phyloP scores from a whole-genome alignment of 2,329 filamentous ascomycete species.

The Aschersonia sp. region DNA sequence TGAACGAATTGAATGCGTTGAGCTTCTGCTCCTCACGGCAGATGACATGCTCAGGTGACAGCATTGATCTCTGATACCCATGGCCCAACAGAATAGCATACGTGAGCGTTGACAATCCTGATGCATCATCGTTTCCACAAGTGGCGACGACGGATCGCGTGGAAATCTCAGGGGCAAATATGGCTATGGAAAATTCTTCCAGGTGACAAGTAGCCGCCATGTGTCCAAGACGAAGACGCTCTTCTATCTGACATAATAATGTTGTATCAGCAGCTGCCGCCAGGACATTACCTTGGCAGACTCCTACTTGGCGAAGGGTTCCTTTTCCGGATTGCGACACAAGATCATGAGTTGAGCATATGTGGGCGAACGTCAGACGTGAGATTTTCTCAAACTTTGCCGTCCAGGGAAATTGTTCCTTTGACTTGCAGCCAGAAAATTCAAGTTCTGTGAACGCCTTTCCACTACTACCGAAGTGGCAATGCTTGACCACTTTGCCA shows the following conservation, averaged over 20 bases:
- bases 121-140: background rate
- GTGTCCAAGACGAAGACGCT: constrained; percentile 19
- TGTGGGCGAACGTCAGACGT: constrained; percentile 18
- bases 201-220: constrained; percentile 20
- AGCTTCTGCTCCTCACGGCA: background rate
- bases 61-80: constrained; percentile 8
- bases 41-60: constrained; percentile 10
- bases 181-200: constrained; percentile 16
- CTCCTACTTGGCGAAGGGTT: constrained; percentile 3
- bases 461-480: constrained; percentile 5
- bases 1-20: constrained; percentile 13
- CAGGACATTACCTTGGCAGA: constrained; percentile 9
- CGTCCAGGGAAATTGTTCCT: constrained; percentile 11
- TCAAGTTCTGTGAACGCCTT: constrained; percentile 2
- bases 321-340: constrained; percentile 3
- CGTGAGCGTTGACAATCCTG: constrained; percentile 11
- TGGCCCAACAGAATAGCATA: constrained; percentile 22
- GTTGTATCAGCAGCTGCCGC: constrained; percentile 1
- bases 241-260: constrained; percentile 14
- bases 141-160: background rate
- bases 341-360: constrained; percentile 19
- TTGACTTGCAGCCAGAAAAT: constrained; percentile 7
- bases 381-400: constrained; percentile 10
- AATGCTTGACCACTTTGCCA: constrained; percentile 3
- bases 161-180: constrained; percentile 13